Evolutionary conservation across 768 basidiomycete genomes (phyloP).

Genomic region (Boletus bicolor): DNA sequence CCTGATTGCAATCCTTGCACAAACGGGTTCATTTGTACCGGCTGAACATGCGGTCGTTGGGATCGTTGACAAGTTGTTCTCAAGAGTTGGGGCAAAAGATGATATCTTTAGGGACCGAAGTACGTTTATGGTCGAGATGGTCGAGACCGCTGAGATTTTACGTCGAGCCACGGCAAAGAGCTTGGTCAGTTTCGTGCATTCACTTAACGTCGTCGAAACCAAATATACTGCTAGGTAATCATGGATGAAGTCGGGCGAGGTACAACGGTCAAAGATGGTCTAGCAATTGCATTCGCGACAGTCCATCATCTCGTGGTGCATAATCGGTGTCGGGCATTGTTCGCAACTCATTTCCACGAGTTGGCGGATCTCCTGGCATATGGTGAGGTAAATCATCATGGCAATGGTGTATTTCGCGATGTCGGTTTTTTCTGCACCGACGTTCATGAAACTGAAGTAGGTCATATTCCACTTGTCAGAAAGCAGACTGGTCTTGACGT

Average conservation of each 20-base stretch:
- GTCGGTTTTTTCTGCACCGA: slow-evolving; percentile 90
- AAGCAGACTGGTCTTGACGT: neutral
- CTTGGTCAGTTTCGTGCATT: slow-evolving; percentile 50
- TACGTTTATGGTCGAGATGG: slow-evolving; percentile 99
- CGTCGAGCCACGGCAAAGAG: slow-evolving; percentile 78
- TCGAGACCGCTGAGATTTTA: slow-evolving; percentile 91
- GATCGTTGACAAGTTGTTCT: slow-evolving; percentile 87
- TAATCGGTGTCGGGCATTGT: slow-evolving; percentile 80
- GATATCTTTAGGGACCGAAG: slow-evolving; percentile 91
- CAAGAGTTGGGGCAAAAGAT: slow-evolving; percentile 93
- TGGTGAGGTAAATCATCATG: slow-evolving; percentile 37
- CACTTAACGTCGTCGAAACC: neutral
- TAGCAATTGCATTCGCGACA: slow-evolving; percentile 91
- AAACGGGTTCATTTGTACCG: slow-evolving; percentile 91
- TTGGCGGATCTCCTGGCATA: slow-evolving; percentile 80
- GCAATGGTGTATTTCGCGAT: slow-evolving; percentile 48
- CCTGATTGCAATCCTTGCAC: slow-evolving; percentile 84
- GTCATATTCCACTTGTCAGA: slow-evolving; percentile 23
- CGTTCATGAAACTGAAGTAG: slow-evolving; percentile 72
- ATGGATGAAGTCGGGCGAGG: slow-evolving; percentile 99
- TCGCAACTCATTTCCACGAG: slow-evolving; percentile 99
- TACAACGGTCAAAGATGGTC: slow-evolving; percentile 86
- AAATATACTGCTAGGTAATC: slow-evolving; percentile 63
- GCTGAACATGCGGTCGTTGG: slow-evolving; percentile 79
- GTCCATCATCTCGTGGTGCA: slow-evolving; percentile 74